Base-by-base conservation (phyloP, 2,329 filamentous ascomycete species). In the Clarireedia monteithiana region DNA sequence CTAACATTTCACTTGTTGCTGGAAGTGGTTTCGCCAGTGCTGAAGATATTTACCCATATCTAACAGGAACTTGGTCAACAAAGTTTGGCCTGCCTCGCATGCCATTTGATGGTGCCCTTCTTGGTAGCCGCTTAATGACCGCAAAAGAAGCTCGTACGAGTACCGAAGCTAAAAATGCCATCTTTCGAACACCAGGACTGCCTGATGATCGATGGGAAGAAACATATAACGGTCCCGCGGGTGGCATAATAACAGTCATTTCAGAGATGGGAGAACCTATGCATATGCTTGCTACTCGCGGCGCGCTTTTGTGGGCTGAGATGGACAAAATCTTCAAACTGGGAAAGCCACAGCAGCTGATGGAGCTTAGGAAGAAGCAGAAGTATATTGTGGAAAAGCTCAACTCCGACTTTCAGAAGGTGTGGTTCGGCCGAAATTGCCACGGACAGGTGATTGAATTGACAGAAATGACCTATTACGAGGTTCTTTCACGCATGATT, bases 261-360 rank as follows among this genome's bases (percentile, higher is more conserved):
- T 97, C 92, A 1, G 92, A 97, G 75, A 96, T 97, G 92, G 92
- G 92, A 44, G 91, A 97, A 77, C 92, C 92, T 2, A 97, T 97
- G 58, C 92, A 97, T 77, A 96, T 96, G 77, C 82, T 97, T 57
- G 92, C 92, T 20, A 97, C 91, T 44, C 87, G 92, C 55, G 92
- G 92, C 79, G 90, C 97, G 46, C 75, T 82, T 51, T 95, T 97
- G 77, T 97, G 92, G 92, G 85, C 89, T 50, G 92, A 97, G 75
- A 94, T 97, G 89, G 92, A 97, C 68, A 83, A 94, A 74, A 96
- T 94, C 75, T 96, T 97, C 67, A 97, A 97, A 77, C 86, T 83
- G 97, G 42, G 89, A 94, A 73, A 96, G 10, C 30, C 26, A 24
- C 17, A 95, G 75, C 84, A 89, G 27, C 77, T 95, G 23, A 80